Conservation (phyloP, 768 basidiomycete genomes). For the Russula virescens region DNA sequence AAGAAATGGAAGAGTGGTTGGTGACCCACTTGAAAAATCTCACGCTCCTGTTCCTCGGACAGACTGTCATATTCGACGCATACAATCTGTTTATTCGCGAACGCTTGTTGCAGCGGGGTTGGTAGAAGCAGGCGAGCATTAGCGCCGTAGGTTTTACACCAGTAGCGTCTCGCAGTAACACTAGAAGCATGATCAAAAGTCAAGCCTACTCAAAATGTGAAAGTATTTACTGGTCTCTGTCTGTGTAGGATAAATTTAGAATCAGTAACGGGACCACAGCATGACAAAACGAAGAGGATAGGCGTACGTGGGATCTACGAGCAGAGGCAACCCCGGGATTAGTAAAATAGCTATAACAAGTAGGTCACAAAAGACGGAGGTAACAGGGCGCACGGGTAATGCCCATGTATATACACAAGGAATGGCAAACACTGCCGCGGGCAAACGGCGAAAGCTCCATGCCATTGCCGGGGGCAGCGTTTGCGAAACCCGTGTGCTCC, state of each 20-base stretch:
- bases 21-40: conserved; percentile 62
- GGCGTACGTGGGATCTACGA: conserved; percentile 52
- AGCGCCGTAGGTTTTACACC: conserved; percentile 29
- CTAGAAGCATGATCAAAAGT: conserved; percentile 39
- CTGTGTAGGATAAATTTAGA: conserved; percentile 25
- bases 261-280: conserved; percentile 1
- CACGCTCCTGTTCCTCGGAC: conserved; percentile 50
- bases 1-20: background rate
- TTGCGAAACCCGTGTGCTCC: background rate
- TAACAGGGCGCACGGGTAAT: background rate
- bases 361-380: background rate
- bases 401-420: background rate
- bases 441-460: background rate
- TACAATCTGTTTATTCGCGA: conserved; percentile 64
- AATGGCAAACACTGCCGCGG: conserved; percentile 15
- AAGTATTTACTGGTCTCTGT: conserved; percentile 43
- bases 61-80: conserved; percentile 67
- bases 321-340: background rate
- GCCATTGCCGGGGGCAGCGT: conserved; percentile 5
- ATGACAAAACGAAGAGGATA: background rate
- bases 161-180: conserved; percentile 21
- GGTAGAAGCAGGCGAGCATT: conserved; percentile 37
- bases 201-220: background rate
- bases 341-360: background rate
- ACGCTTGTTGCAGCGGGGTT: conserved; percentile 46